Evolutionary conservation across 805 yeast genomes (phyloP).

Genomic region (Nakazawaea peltata): DNA sequence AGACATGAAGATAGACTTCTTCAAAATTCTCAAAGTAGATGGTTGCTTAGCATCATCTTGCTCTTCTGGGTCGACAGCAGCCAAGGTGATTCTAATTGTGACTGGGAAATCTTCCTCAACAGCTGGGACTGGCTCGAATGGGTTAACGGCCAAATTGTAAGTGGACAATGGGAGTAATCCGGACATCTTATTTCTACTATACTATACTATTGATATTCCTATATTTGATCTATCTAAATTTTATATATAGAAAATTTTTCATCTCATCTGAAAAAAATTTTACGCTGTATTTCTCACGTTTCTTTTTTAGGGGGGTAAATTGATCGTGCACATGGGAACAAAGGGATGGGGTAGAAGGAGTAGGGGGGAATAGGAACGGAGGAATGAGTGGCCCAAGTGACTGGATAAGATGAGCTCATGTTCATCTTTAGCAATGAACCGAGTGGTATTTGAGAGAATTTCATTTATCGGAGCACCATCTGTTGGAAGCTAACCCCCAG

Average conservation of each 20-base stretch:
- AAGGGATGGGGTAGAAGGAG: no score
- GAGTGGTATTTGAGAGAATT: no score
- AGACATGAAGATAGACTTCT: constrained; percentile 42
- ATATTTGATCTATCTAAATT: no score
- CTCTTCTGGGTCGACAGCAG: constrained; percentile 89
- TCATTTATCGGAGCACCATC: no score
- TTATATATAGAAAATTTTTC: not conserved
- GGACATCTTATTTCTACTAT: no score
- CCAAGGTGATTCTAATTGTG: constrained; percentile 86
- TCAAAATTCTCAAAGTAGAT: constrained; percentile 82
- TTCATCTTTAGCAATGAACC: no score
- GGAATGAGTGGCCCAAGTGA: no score
- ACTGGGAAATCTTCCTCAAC: constrained; percentile 81
- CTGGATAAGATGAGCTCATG: no score
- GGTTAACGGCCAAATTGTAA: constrained; percentile 76
- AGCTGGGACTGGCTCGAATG: constrained; percentile 84
- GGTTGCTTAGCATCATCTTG: constrained; percentile 77
- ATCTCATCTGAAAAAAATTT: constrained; percentile 9
- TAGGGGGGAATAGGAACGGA: no score
- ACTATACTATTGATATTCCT: no score
- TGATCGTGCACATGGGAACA: not conserved
- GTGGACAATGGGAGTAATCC: constrained; percentile 78
- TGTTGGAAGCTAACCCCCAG: no score
- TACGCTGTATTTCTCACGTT: constrained; percentile 2
- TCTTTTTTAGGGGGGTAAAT: not conserved